phyloP scores from a whole-genome alignment of 2,329 filamentous ascomycete genomes.

The Triangularia setosa region DNA sequence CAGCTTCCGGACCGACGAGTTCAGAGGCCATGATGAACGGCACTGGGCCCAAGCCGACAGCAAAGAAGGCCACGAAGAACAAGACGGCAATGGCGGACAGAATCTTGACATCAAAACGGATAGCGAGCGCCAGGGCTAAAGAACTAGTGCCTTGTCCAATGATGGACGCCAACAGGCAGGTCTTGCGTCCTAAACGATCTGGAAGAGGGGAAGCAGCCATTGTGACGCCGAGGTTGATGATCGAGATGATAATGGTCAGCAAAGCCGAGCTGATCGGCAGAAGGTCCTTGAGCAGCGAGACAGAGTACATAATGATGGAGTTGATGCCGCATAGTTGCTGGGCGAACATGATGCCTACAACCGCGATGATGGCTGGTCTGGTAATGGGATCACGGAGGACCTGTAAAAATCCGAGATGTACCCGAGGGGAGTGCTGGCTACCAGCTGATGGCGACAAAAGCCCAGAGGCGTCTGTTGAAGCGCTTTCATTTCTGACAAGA shows the following conservation, averaged over 20 bases:
- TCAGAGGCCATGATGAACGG: constrained; percentile 93
- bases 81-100: constrained; percentile 79
- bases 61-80: constrained; percentile 84
- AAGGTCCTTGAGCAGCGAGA: constrained; percentile 77
- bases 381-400: constrained; percentile 66
- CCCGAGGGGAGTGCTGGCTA: constrained; percentile 19
- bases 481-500: constrained; percentile 42
- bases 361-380: constrained; percentile 72
- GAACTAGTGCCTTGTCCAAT: constrained; percentile 78
- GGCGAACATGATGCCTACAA: constrained; percentile 85
- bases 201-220: constrained; percentile 76
- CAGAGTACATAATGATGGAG: constrained; percentile 97
- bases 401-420: constrained; percentile 55
- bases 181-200: constrained; percentile 83
- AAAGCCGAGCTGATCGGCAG: constrained; percentile 77
- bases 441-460: constrained; percentile 23
- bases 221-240: constrained; percentile 81
- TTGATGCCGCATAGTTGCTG: constrained; percentile 95
- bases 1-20: constrained; percentile 83
- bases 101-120: constrained; percentile 66
- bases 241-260: constrained; percentile 82
- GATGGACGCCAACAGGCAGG: constrained; percentile 77
- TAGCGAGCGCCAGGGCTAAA: constrained; percentile 73
- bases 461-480: constrained; percentile 23
- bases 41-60: constrained; percentile 84